Percentiles rank a stretch among this genome's conserved stretches.
Conservation (phyloP, 2,329 filamentous ascomycete genomes). For the Mariannaea elegans region DNA sequence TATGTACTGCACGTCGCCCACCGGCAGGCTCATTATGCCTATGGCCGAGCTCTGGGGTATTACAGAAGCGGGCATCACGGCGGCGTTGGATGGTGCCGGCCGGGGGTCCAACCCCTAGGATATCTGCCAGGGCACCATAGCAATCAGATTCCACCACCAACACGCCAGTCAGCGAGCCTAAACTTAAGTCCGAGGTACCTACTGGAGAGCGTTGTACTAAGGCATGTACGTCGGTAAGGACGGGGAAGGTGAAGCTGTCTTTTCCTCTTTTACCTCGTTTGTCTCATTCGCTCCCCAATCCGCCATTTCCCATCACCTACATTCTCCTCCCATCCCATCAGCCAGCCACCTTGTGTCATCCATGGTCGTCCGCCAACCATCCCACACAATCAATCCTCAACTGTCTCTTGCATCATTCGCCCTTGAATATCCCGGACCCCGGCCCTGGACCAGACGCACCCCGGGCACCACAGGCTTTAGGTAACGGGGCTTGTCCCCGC, state of each 20-base stretch:
- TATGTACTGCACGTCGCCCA: conserved; percentile 14
- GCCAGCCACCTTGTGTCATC: neutral
- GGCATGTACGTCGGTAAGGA: conserved; percentile 25
- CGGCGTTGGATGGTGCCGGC: conserved; percentile 35
- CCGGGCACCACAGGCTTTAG: conserved; percentile 24
- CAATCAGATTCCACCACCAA: conserved; percentile 28
- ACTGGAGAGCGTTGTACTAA: conserved; percentile 18
- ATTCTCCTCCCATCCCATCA: neutral
- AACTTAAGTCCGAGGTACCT: conserved; percentile 26
- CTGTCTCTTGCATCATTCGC: conserved; percentile 37
- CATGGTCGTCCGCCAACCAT: conserved; percentile 9
- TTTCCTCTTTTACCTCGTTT: conserved; percentile 7
- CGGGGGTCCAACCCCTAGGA: conserved; percentile 14
- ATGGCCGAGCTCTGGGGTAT: conserved; percentile 18
- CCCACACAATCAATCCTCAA: conserved; percentile 30
- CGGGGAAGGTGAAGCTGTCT: conserved; percentile 14
- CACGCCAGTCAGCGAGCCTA: conserved; percentile 27
- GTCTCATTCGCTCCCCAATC: conserved; percentile 6
- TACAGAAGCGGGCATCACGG: conserved; percentile 18
- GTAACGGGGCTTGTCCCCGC: conserved; percentile 17
- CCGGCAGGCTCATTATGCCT: conserved; percentile 14
- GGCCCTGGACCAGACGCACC: conserved; percentile 28
- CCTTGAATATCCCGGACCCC: conserved; percentile 24
- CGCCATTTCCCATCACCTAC: neutral
- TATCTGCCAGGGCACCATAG: conserved; percentile 17